Base-by-base conservation (phyloP, 2,329 filamentous ascomycete species). In the Trichoderma brevicompactum region DNA sequence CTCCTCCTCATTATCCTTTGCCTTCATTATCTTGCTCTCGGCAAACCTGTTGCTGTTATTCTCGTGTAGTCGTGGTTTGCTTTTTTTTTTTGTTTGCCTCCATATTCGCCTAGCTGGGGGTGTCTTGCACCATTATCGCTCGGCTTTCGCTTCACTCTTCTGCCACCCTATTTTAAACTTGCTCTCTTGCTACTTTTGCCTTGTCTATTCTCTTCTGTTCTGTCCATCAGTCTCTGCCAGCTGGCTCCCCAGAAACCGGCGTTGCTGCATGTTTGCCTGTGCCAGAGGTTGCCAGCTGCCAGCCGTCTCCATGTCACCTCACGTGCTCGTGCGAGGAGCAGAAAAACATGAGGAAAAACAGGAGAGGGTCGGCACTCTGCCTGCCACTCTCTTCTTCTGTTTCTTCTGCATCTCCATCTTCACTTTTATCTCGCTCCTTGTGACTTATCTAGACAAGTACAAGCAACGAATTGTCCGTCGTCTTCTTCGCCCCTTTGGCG, bases 241-340 rank as follows among this genome's bases (percentile, higher is more conserved):
- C 23, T 23, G 48, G 28, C 40, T 43, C 19, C 13, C 38, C 19
- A n/a, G 12, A 23, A 28, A 23, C 5, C 8, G 7, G 19, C n/a
- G 10, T 36, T 41, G 13, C 15, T 62, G 38, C 59, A 17, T 19
- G 59, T 36, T 53, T 52, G 17, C 40, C 28, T 23, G n/a, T 43
- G 28, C 60, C 38, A 49, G 50, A 34, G 0, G 0, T 32, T 64
- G 52, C 52, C 52, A 64, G 61, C 52, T 49, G 61, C 41, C 61
- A 40, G 43, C 60, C 32, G 52, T 8, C 43, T 10, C 34, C 52
- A 56, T 64, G 60, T 46, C 60, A 7, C 61, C 61, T 64, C 61
- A 64, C 61, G 61, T 64, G 61, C 43, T 56, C 34, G 43, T 41
- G 53, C 41, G 12, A 48, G 49, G 12, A 48, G 49, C 48, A 53